A percentile compares a stretch with the other conserved stretches of the same genome.
Evolutionary conservation across 169 alveolate genomes (phyloP).

Genomic region (Eimeria necatrix): DNA sequence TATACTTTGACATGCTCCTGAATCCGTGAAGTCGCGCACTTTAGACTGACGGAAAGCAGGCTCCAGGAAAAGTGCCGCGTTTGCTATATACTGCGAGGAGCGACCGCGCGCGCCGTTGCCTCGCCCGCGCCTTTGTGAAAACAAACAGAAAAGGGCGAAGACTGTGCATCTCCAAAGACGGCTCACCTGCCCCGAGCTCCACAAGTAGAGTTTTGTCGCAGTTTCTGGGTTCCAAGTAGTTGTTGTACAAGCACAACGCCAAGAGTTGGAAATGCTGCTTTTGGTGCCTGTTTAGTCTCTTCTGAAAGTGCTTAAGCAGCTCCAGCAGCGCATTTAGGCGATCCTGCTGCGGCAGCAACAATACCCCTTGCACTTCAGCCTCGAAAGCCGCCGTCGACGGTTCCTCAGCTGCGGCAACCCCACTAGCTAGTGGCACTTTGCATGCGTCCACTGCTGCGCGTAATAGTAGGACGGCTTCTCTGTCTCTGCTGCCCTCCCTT

Average conservation of each 20-base stretch:
- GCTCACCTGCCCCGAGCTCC: slow-evolving; percentile 81
- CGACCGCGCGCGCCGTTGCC: no score
- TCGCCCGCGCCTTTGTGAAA: neutral
- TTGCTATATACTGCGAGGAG: no score
- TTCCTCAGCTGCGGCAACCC: slow-evolving; percentile 37
- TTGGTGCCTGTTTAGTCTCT: slow-evolving; percentile 73
- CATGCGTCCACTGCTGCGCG: slow-evolving; percentile 68
- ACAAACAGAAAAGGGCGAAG: neutral
- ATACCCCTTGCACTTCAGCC: slow-evolving; percentile 24
- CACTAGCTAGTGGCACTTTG: slow-evolving; percentile 44
- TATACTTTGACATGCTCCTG: no score
- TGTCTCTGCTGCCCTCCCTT: neutral
- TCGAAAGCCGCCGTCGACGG: slow-evolving; percentile 18
- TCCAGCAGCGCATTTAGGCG: slow-evolving; percentile 3
- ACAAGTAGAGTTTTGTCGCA: slow-evolving; percentile 53
- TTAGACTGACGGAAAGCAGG: no score
- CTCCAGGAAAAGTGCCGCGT: no score
- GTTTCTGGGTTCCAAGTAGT: neutral
- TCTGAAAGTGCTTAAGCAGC: slow-evolving; percentile 59
- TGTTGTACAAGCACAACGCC: slow-evolving; percentile 55
- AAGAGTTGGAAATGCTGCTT: slow-evolving; percentile 72
- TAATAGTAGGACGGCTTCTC: slow-evolving; percentile 38
- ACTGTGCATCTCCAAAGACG: neutral
- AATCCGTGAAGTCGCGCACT: no score
- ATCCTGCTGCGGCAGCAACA: slow-evolving; percentile 9